These are phyloP conservation scores for Porpolomopsis calyptriformis DNA, from an alignment of 768 basidiomycete species.

Conservation along the genomic window DNA sequence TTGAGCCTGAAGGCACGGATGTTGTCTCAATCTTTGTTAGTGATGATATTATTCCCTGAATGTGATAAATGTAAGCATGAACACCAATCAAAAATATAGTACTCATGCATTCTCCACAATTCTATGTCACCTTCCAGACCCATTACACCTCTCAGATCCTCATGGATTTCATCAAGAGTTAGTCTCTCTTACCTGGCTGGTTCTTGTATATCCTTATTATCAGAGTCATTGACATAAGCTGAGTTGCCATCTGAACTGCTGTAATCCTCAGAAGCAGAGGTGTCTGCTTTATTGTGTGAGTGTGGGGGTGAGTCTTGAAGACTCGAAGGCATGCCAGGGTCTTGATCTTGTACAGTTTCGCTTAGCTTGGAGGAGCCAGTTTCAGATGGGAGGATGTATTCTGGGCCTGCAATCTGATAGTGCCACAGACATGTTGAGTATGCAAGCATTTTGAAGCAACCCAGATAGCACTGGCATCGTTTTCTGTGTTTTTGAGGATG, in stretches of 20 bases:
- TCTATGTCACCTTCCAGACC: constrained; percentile 5
- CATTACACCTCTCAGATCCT: constrained; percentile 3
- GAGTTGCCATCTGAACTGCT: neutral
- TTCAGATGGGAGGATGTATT: neutral
- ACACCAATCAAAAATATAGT: neutral
- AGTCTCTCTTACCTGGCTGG: neutral
- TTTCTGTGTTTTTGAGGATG: neutral
- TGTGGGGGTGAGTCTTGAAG: too few relatives aligned
- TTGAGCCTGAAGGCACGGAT: constrained; percentile 18
- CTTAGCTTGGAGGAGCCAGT: neutral
- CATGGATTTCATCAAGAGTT: constrained; percentile 4
- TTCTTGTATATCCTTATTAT: neutral
- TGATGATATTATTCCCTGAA: constrained; percentile 15
- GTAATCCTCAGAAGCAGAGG: too few relatives aligned
- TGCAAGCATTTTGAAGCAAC: neutral
- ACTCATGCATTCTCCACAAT: constrained; percentile 4
- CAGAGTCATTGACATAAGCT: neutral
- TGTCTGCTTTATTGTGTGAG: too few relatives aligned
- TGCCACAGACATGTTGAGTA: constrained; percentile 1
- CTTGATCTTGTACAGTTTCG: too few relatives aligned
- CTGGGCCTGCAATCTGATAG: neutral
- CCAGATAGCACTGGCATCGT: neutral
- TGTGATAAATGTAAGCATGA: neutral
- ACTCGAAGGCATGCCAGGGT: too few relatives aligned
- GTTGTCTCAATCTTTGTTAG: constrained; percentile 17